Evolutionary conservation across 139 green algal genomes (phyloP), one percentile per base, ranked within the genome.

Genomic region (Coccomyxa sp.): DNA sequence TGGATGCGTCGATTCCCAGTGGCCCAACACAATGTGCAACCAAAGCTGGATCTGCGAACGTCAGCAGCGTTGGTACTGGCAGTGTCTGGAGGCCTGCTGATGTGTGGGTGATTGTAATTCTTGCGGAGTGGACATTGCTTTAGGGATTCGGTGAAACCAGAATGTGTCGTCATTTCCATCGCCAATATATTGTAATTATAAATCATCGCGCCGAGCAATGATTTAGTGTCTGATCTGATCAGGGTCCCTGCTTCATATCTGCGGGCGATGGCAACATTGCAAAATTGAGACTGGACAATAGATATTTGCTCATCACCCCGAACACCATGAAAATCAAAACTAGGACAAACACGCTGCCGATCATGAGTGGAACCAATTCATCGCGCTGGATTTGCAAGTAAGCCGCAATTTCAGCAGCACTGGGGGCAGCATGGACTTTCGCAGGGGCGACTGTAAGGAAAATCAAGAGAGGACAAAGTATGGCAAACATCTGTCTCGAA

Each of bases 151-250:
- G 44, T 58, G 44, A 14, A 58, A 27, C 44, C 10, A 58, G 44
- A 58, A 58, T 58, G 44, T 58, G 14, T 58, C 44, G 44, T 58
- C 12, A 58, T 58, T 58, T 58, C 44, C 44, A 58, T 58, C 44
- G 44, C 44, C 44, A 58, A 58, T 58, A 58, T 14, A 58, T 58
- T 58, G 44, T 58, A 58, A 58, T 58, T 58, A 58, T 58, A 58
- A 58, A 58, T 58, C 44, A 58, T 58, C 44, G 44, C 44, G 44
- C 44, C 44, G 44, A 58, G 44, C 44, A 58, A 58, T 58, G 44
- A 58, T 58, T 58, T 58, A 58, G 44, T 58, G 44, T 58, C 44
- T 58, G 44, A 58, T 58, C 44, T 58, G 44, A 58, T 58, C 44
- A 58, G 12, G 44, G 44, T 58, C 44, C 44, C 44, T 14, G 44